phyloP scores from a whole-genome alignment of 345 rosid genomes.

The Melaleuca alternifolia region DNA sequence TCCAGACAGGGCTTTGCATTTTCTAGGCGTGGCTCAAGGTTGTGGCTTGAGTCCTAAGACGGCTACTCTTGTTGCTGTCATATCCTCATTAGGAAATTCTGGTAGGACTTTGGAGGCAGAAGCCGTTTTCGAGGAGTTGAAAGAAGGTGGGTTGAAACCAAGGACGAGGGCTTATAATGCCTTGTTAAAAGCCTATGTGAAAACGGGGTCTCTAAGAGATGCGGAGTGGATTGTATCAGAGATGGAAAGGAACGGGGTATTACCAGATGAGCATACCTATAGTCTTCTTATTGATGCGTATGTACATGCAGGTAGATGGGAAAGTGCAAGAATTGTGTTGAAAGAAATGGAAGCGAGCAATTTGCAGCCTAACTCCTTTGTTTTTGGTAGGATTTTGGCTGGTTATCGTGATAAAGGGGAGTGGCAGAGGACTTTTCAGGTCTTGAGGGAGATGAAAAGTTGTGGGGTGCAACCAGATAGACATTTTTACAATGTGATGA shows the following conservation, averaged over 20 bases:
- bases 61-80: constrained; percentile 47
- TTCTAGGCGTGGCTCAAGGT: constrained; percentile 64
- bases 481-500: constrained; percentile 87
- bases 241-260: constrained; percentile 85
- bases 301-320: constrained; percentile 88
- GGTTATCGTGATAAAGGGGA: constrained; percentile 82
- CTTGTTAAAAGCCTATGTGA: constrained; percentile 74
- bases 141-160: constrained; percentile 59
- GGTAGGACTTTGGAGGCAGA: constrained; percentile 80
- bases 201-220: constrained; percentile 58
- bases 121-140: constrained; percentile 89
- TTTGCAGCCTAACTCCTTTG: constrained; percentile 64
- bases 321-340: constrained; percentile 83
- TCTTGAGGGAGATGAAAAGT: constrained; percentile 80
- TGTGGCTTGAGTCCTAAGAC: constrained; percentile 59
- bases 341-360: constrained; percentile 84
- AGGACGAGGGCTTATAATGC: constrained; percentile 85
- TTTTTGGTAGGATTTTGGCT: constrained; percentile 74
- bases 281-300: constrained; percentile 86
- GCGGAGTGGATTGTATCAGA: constrained; percentile 75
- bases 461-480: constrained; percentile 76
- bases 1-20: constrained; percentile 52
- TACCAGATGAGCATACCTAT: constrained; percentile 77
- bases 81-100: constrained; percentile 48
- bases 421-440: constrained; percentile 93